A percentile compares a stretch with the other conserved stretches of the same genome.
phyloP scores from a whole-genome alignment of 805 yeast genomes.

The Metschnikowia lachancei region DNA sequence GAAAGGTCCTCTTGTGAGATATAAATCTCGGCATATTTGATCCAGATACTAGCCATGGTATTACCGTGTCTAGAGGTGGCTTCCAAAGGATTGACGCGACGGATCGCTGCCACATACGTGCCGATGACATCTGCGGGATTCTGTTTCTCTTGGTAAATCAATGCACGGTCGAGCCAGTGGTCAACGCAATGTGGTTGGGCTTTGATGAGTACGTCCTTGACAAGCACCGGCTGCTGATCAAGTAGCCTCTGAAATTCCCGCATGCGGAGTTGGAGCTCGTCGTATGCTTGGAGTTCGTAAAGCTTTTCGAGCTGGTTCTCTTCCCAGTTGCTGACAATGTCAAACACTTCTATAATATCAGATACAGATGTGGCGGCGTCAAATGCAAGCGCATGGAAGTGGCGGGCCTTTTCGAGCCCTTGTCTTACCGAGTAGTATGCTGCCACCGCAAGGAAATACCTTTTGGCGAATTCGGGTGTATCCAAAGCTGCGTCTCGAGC shows the following conservation, averaged over 20 bases:
- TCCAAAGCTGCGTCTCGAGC: constrained; percentile 16
- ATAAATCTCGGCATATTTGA: constrained; percentile 63
- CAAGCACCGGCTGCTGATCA: constrained; percentile 51
- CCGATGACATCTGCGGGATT: constrained; percentile 37
- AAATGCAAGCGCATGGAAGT: constrained; percentile 49
- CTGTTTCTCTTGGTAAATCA: constrained; percentile 37
- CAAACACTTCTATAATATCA: constrained; percentile 65
- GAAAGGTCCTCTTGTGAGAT: constrained; percentile 50
- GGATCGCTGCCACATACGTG: constrained; percentile 64
- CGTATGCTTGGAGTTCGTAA: constrained; percentile 21
- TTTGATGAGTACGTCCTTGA: constrained; percentile 66
- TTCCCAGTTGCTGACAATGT: constrained; percentile 58
- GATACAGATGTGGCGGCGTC: constrained; percentile 45
- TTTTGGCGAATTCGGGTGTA: constrained; percentile 61
- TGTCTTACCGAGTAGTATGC: constrained; percentile 45
- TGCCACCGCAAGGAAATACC: constrained; percentile 47
- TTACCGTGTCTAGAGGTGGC: constrained; percentile 18
- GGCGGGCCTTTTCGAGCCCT: constrained; percentile 24
- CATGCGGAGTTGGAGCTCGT: constrained; percentile 45
- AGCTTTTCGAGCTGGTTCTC: constrained; percentile 37
- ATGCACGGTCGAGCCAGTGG: constrained; percentile 66
- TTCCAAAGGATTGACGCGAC: constrained; percentile 59
- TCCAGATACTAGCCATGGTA: constrained; percentile 64
- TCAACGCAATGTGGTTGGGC: constrained; percentile 59
- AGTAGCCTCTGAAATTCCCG: constrained; percentile 53